Evolutionary conservation across 805 yeast species (phyloP).

Genomic region (Cyberlindnera maritima): DNA sequence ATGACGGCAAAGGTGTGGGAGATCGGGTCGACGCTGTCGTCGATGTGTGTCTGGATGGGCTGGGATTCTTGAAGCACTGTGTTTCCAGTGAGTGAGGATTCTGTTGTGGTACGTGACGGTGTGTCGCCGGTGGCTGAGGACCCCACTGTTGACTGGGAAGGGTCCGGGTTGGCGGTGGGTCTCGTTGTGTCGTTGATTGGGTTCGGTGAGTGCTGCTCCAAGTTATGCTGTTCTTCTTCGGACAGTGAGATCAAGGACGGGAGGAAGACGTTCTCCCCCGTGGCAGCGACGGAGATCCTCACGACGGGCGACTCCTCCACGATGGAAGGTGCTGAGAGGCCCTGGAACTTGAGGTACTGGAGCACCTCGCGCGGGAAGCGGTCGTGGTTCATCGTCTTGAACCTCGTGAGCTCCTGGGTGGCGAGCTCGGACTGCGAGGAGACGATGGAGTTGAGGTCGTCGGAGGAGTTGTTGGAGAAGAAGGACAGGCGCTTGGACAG

Average conservation of each 20-base stretch:
- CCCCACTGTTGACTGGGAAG: constrained; percentile 12
- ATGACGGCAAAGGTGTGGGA: constrained; percentile 55
- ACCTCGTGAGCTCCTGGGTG: constrained; percentile 16
- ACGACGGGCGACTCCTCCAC: constrained; percentile 9
- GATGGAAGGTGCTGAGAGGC: constrained; percentile 22
- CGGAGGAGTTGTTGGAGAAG: constrained; percentile 17
- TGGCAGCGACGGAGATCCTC: constrained; percentile 30
- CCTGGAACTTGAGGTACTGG: constrained; percentile 20
- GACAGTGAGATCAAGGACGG: constrained; percentile 11
- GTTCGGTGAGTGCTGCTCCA: constrained; percentile 10
- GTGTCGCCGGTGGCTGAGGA: background rate
- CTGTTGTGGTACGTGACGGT: background rate
- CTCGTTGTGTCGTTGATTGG: background rate
- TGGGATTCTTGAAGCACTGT: constrained; percentile 31
- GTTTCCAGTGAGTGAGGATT: background rate
- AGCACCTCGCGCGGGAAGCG: constrained; percentile 21
- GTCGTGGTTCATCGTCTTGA: constrained; percentile 21
- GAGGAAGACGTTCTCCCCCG: constrained; percentile 34
- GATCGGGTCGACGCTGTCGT: constrained; percentile 34
- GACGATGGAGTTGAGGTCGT: constrained; percentile 15
- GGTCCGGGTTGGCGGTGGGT: constrained; percentile 1
- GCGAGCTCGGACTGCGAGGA: constrained; percentile 7
- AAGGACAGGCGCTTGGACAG: constrained; percentile 19
- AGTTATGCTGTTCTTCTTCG: constrained; percentile 15
- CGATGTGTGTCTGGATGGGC: constrained; percentile 35